phyloP scores from a whole-genome alignment of 2,329 filamentous ascomycete species.

The Penicillium capsulatum region DNA sequence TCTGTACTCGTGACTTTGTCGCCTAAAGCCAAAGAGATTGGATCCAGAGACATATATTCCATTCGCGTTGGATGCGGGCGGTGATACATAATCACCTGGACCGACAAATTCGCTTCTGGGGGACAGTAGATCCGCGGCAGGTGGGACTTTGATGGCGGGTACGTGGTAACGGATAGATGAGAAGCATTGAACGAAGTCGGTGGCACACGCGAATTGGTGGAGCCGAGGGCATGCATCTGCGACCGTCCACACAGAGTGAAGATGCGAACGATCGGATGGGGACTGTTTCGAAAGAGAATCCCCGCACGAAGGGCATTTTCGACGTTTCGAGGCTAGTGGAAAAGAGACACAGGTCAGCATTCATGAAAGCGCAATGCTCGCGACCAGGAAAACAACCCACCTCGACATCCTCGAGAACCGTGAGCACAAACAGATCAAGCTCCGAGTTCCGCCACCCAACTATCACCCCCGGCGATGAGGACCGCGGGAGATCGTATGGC shows the following conservation, averaged over 20 bases:
- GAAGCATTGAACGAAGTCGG: constrained; percentile 58
- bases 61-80: constrained; percentile 79
- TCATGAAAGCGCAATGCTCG: neutral
- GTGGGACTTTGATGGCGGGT: constrained; percentile 39
- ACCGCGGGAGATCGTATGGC: constrained; percentile 78
- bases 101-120: constrained; percentile 60
- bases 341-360: constrained; percentile 5
- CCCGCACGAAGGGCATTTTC: constrained; percentile 82
- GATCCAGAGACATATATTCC: constrained; percentile 91
- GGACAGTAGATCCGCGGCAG: constrained; percentile 71
- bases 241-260: constrained; percentile 78
- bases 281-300: constrained; percentile 75
- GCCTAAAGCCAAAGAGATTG: constrained; percentile 80
- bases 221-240: constrained; percentile 79
- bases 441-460: constrained; percentile 95
- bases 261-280: constrained; percentile 73
- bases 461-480: constrained; percentile 73
- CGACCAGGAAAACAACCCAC: constrained; percentile 49
- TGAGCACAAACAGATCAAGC: constrained; percentile 83
- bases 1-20: constrained; percentile 56
- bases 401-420: constrained; percentile 85
- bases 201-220: constrained; percentile 62
- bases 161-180: constrained; percentile 61
- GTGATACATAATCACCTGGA: constrained; percentile 87
- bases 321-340: constrained; percentile 64